Conservation (phyloP, 352 stramenopile genomes). For the Thraustotheca clavata region DNA sequence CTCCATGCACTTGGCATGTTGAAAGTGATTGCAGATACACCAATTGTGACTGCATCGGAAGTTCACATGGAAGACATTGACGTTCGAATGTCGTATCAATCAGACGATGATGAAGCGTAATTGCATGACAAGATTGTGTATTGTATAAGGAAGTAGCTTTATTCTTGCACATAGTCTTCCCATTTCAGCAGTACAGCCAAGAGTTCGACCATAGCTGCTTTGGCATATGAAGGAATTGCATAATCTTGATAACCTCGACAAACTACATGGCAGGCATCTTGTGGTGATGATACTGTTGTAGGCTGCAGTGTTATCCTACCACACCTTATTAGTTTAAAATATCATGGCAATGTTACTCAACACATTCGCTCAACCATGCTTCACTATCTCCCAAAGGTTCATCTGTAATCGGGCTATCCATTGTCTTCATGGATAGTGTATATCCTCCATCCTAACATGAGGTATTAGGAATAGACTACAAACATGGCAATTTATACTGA, state of each 20-base stretch:
- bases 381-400: conserved; percentile 1
- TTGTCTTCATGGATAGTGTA: not conserved
- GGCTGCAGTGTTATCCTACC: not conserved
- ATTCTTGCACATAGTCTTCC: not conserved
- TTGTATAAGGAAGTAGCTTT: not conserved
- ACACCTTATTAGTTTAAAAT: not conserved
- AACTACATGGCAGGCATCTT: not conserved
- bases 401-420: conserved; percentile 11
- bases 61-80: conserved; percentile 6
- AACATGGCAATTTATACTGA: not conserved
- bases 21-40: not conserved
- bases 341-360: conserved; percentile 8
- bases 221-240: not conserved
- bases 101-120: conserved; percentile 10
- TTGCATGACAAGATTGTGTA: not conserved
- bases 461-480: not conserved
- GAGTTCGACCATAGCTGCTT: not conserved
- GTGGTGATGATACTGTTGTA: no score
- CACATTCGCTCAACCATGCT: conserved; percentile 13
- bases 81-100: not conserved
- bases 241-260: not conserved
- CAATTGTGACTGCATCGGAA: conserved; percentile 14
- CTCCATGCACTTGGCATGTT: conserved; percentile 56
- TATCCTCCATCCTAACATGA: not conserved
- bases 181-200: not conserved